A percentile compares a stretch with the other conserved stretches of the same genome.
Evolutionary conservation across 1,139 yeast species (phyloP).

Genomic region (Diutina scorzettiae): DNA sequence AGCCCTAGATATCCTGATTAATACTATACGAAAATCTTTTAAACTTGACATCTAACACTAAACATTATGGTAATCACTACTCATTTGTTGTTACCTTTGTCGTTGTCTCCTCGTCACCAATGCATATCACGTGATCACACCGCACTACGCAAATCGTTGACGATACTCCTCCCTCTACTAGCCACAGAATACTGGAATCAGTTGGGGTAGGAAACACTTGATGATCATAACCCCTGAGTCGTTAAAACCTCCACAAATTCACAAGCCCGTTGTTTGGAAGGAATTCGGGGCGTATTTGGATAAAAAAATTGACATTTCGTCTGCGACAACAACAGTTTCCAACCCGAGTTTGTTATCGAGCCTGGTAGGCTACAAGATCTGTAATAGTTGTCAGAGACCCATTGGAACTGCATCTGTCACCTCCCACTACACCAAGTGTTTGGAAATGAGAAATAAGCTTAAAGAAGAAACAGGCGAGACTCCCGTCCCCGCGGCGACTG

Average conservation of each 20-base stretch:
- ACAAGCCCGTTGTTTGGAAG: slow-evolving; percentile 36
- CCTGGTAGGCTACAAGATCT: slow-evolving; percentile 45
- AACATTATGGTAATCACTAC: too few relatives aligned
- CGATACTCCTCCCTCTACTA: neutral
- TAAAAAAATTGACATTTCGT: slow-evolving; percentile 23
- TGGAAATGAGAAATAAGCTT: slow-evolving; percentile 33
- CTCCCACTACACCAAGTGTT: slow-evolving; percentile 36
- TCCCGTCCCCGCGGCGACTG: slow-evolving; percentile 13
- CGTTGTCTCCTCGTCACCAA: too few relatives aligned
- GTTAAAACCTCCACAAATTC: slow-evolving; percentile 8
- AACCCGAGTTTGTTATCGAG: slow-evolving; percentile 29
- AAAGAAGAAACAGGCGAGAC: slow-evolving; percentile 16
- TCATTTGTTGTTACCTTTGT: too few relatives aligned
- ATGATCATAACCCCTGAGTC: slow-evolving; percentile 10
- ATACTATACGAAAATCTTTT: too few relatives aligned
- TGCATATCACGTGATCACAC: neutral
- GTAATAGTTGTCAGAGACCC: slow-evolving; percentile 57
- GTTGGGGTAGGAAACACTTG: neutral
- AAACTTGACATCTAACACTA: too few relatives aligned
- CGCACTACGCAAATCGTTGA: neutral
- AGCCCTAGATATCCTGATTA: too few relatives aligned
- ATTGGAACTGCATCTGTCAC: slow-evolving; percentile 36
- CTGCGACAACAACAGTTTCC: slow-evolving; percentile 12
- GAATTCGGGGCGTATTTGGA: slow-evolving; percentile 51
- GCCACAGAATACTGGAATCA: neutral